Evolutionary conservation across 2,329 filamentous ascomycete species (phyloP), one percentile per base, ranked within the genome.

Genomic region (Fusarium armeniacum): DNA sequence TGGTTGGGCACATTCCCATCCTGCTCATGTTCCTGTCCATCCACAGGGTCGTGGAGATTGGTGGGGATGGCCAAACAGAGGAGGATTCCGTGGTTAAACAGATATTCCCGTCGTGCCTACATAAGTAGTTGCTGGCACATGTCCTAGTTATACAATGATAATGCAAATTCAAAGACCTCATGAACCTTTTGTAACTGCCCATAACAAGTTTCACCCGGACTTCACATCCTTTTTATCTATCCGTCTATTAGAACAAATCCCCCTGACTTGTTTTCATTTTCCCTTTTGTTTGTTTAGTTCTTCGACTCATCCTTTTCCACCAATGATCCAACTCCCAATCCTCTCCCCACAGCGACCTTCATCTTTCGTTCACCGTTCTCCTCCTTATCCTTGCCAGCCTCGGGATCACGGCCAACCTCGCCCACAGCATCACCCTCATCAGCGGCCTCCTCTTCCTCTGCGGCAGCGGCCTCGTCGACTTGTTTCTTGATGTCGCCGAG

Each of bases 261-360:
- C 12, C 26, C 30, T 56, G 26, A 40, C 11, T 22, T 30, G 10
- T 38, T 52, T 24, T 22, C 13, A 10, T 18, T 44, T n/a, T 10
- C 13, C 4, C 4, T 13, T 32, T 15, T n/a, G 13, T 16, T 50
- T 24, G 13, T 28, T 59, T 26, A 47, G 13, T 76, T 63, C 73
- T 80, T 78, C 22, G 72, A 85, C 80, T 91, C 90, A 67, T 88
- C 87, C 82, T 88, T 89, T 83, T 94, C 91, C 24, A 94, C 90
- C 76, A 94, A 80, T 71, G 91, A 90, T 4, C 90, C 92, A 1
- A 97, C 94, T 3, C 94, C 94, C 51, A 97, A 78, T 1, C 85
- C 87, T 74, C 93, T 84, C 18, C 94, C 94, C 52, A 98, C 91
- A 82, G 93, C 94, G 65, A 97, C 92, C 82, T 93, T 94, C 70